Base-by-base conservation (phyloP, 1,284 basidiomycete species). In the Ceratobasidium sp. region DNA sequence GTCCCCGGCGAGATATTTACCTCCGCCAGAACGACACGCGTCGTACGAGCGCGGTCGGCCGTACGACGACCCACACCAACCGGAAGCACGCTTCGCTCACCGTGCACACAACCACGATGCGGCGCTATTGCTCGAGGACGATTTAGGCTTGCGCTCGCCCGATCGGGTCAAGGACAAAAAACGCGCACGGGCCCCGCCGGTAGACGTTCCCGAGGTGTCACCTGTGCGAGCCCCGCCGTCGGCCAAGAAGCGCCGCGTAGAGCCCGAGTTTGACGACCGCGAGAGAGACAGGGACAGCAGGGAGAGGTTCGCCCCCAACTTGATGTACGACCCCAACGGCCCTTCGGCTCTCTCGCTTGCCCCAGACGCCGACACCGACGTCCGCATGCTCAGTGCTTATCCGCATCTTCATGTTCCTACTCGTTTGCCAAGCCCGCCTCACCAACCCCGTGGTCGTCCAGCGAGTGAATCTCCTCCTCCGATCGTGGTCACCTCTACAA, bases 101-200 rank as follows among this genome's bases (percentile, higher is more conserved):
- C 47, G 66, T 33, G 69, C 69, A 2, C 69, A 60, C 69, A 72
- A 72, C 69, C 69, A 57, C 17, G 69, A 72, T 33, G 69, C 69
- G 1, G 69, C 69, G 29, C 69, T 72, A 6, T 33, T 72, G 45
- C 69, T 72, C 29, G 69, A 72, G 31, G 69, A 72, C 69, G 69
- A 72, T 29, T 57, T 72, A 22, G 69, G 69, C 1, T 33, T 72
- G 69, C 69, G 69, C 29, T 72, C 69, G 45, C 69, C 69, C 6
- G 69, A 72, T 47, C 69, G 69, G 29, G 48, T 48, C 45, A 64
- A 64, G 47, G 62, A 64, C 47, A 72, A 72, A 62, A 72, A 72
- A 44, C 69, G 69, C 31, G 47, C 27, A 24, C 62, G 62, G 41
- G 62, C 24, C 62, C 56, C 50, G 22, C 50, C 31, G 6, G 47